Evolutionary conservation across 768 basidiomycete species (phyloP), one percentile per base, ranked within the genome.

Genomic region (Phlebiopsis gigantea): DNA sequence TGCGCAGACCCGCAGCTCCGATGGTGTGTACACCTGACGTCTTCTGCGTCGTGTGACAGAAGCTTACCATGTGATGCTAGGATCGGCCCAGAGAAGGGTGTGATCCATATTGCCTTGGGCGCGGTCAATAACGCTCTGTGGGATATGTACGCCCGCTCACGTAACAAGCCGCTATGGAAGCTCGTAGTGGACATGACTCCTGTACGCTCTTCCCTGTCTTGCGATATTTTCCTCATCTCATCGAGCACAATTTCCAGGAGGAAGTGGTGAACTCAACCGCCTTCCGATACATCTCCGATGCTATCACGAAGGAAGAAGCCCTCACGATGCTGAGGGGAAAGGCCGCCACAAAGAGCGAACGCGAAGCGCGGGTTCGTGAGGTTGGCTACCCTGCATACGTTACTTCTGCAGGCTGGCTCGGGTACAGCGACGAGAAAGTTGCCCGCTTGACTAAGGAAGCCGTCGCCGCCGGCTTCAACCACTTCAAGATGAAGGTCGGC

Each of bases 401-500:
- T 48, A 96, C 94, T 19, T 91, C 88, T 25, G 93, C 88, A 31
- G 93, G 93, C 45, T 96, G 93, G 94, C 81, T 96, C 24, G 89
- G 93, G 2, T 98, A 98, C 73, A 83, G 81, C 17, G 94, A 98
- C 68, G 94, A 96, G 68, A 97, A 97, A 68, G 84, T 98, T 24
- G 80, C 84, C 0, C 80, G 84, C 7, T 80, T 98, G 51, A 97
- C 93, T 8, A 85, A 84, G 65, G 91, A 94, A 67, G 90, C 93
- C 29, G 77, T 98, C 51, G 72, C 79, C 22, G 82, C 80, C 44
- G 95, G 95, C 21, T 98, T 98, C 82, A 96, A 92, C 74, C 94
- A 97, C 74, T 98, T 98, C 83, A 98, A 98, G 75, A 94, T 98
- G 87, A 98, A 98, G 76, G 96, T 98, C 62, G 96, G 96, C 53